Conservation (phyloP, 2,329 filamentous ascomycete species). For the Aureobasidium mangrovei region DNA sequence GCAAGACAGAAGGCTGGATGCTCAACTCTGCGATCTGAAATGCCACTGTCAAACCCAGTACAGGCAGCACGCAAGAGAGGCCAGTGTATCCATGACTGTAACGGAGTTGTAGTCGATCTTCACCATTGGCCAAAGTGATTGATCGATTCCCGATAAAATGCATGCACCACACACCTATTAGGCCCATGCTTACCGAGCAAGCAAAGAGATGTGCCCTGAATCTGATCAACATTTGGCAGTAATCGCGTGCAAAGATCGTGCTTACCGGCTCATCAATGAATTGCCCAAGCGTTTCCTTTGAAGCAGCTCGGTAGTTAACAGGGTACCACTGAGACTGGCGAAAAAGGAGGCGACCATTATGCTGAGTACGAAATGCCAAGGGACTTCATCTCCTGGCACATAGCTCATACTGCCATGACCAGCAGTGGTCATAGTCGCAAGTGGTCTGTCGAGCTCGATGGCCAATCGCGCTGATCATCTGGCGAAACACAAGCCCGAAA, state of each 20-base stretch:
- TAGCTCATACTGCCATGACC: slow-evolving; percentile 18
- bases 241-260: not conserved
- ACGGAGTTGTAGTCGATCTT: slow-evolving; percentile 56
- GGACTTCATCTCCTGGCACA: slow-evolving; percentile 27
- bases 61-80: slow-evolving; percentile 71
- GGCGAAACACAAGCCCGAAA: too few species aligned
- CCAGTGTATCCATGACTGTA: slow-evolving; percentile 66
- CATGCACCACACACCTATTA: slow-evolving; percentile 48
- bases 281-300: slow-evolving; percentile 63
- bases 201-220: slow-evolving; percentile 34
- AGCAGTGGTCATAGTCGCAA: not conserved
- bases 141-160: slow-evolving; percentile 79
- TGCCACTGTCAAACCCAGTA: slow-evolving; percentile 62
- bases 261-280: slow-evolving; percentile 61
- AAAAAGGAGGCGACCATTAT: slow-evolving; percentile 62
- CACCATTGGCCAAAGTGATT: slow-evolving; percentile 58
- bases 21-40: slow-evolving; percentile 56
- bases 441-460: not conserved
- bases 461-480: not conserved
- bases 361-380: slow-evolving; percentile 40
- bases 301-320: slow-evolving; percentile 72
- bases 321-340: slow-evolving; percentile 65
- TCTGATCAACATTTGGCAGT: not conserved
- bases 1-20: slow-evolving; percentile 24
- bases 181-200: slow-evolving; percentile 36